These are phyloP conservation scores for Fraxinus albicans DNA, from an alignment of 305 asterid genomes.

Conservation along the genomic window DNA sequence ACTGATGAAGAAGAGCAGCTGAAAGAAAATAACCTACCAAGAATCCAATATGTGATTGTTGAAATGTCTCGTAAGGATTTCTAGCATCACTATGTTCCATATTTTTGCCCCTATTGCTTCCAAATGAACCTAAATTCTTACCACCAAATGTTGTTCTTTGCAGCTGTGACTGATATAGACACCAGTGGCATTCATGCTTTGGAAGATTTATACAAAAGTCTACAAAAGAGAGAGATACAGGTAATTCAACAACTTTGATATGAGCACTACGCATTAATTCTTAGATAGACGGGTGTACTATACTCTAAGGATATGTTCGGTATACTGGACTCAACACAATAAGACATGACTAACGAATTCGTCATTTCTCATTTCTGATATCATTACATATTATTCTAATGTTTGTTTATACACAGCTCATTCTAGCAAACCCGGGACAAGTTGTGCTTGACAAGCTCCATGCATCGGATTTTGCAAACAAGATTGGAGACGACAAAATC, in stretches of 20 bases:
- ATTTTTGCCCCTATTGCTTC: neutral
- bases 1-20: constrained; percentile 64
- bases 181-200: constrained; percentile 82
- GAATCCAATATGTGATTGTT: constrained; percentile 53
- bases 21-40: constrained; percentile 30
- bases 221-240: constrained; percentile 58
- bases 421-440: constrained; percentile 74
- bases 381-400: neutral
- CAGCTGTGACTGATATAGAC: constrained; percentile 96
- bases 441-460: constrained; percentile 60
- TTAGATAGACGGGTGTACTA: neutral
- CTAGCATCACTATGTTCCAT: neutral
- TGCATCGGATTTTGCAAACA: constrained; percentile 42
- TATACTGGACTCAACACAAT: neutral
- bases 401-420: constrained; percentile 40
- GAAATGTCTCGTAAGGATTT: constrained; percentile 74
- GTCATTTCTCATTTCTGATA: neutral
- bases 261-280: neutral
- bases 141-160: neutral
- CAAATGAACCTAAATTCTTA: neutral
- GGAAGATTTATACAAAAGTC: constrained; percentile 62
- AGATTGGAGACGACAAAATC: constrained; percentile 61
- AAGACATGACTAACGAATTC: neutral
- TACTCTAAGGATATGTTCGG: neutral
- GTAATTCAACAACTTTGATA: constrained; percentile 29